phyloP scores from a whole-genome alignment of 768 basidiomycete species.

The Tylopilus subfusipes region DNA sequence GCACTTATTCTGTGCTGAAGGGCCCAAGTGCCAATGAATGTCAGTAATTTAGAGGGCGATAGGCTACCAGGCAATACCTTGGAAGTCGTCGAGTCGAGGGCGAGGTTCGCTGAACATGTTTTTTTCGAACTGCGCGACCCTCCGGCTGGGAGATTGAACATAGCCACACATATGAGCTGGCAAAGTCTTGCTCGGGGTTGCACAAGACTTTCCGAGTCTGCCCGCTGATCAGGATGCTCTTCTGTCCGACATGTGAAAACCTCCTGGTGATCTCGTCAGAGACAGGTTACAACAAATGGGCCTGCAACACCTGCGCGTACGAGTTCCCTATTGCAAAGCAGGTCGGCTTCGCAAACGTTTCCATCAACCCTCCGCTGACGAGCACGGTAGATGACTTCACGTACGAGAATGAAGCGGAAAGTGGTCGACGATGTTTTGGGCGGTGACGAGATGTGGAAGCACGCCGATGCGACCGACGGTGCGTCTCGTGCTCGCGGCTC shows the following conservation, averaged over 20 bases:
- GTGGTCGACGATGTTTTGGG: constrained; percentile 94
- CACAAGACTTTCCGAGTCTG: too few relatives aligned
- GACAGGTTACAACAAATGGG: constrained; percentile 87
- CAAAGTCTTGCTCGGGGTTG: too few relatives aligned
- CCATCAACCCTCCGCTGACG: background rate
- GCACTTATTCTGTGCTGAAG: background rate
- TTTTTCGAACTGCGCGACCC: too few relatives aligned
- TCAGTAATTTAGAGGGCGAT: too few relatives aligned
- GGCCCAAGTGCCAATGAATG: too few relatives aligned
- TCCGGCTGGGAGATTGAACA: too few relatives aligned
- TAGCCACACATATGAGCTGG: too few relatives aligned
- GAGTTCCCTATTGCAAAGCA: constrained; percentile 54
- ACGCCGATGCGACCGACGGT: constrained; percentile 88
- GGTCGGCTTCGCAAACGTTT: background rate
- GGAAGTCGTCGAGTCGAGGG: too few relatives aligned
- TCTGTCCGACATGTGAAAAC: constrained; percentile 94
- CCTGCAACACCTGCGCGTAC: constrained; percentile 91
- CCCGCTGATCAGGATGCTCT: constrained; percentile 51
- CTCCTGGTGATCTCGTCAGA: constrained; percentile 74
- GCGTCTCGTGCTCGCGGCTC: constrained; percentile 8
- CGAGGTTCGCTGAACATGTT: too few relatives aligned
- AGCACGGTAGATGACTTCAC: constrained; percentile 79
- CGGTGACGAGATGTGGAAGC: constrained; percentile 89
- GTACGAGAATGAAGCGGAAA: constrained; percentile 83
- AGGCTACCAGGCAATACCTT: too few relatives aligned